Evolutionary conservation across 225 moss, liverwort and hornwort genomes (phyloP).

Genomic region (Bryoerythrophyllum caledonicum): DNA sequence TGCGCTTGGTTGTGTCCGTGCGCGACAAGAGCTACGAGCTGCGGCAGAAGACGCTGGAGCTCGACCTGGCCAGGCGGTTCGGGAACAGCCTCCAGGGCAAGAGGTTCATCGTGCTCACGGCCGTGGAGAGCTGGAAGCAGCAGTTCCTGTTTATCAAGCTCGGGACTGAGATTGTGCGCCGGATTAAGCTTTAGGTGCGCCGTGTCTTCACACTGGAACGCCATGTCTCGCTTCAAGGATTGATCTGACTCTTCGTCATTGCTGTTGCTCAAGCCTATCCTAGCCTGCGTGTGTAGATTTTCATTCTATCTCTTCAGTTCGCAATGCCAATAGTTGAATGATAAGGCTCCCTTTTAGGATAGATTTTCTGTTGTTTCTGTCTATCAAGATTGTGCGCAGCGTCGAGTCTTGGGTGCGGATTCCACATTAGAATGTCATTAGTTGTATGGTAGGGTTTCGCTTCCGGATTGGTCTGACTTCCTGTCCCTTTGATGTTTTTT

Average conservation of each 20-base stretch:
- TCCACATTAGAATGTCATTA: too few relatives aligned
- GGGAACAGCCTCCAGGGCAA: background rate
- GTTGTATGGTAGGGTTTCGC: background rate
- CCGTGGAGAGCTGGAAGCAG: slow-evolving; percentile 22
- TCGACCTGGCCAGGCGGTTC: slow-evolving; percentile 17
- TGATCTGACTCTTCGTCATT: background rate
- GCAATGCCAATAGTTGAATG: too few relatives aligned
- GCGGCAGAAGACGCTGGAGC: slow-evolving; percentile 5
- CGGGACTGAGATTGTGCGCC: background rate
- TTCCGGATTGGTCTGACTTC: background rate
- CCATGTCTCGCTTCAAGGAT: background rate
- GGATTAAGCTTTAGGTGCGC: slow-evolving; percentile 12
- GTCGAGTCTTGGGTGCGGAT: too few relatives aligned
- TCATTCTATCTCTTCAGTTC: too few relatives aligned
- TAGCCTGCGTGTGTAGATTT: too few relatives aligned
- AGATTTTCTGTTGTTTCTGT: too few relatives aligned
- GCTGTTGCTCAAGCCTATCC: too few relatives aligned
- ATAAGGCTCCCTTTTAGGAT: too few relatives aligned
- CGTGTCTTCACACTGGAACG: background rate
- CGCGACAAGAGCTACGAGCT: background rate
- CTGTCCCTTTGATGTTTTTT: background rate
- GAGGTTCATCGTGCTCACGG: slow-evolving; percentile 13
- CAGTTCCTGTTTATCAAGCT: slow-evolving; percentile 24
- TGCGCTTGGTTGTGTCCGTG: slow-evolving; percentile 8
- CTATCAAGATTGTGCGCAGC: too few relatives aligned